phyloP scores from a whole-genome alignment of 306 rosid genomes.

The Hylodesmum podocarpum region DNA sequence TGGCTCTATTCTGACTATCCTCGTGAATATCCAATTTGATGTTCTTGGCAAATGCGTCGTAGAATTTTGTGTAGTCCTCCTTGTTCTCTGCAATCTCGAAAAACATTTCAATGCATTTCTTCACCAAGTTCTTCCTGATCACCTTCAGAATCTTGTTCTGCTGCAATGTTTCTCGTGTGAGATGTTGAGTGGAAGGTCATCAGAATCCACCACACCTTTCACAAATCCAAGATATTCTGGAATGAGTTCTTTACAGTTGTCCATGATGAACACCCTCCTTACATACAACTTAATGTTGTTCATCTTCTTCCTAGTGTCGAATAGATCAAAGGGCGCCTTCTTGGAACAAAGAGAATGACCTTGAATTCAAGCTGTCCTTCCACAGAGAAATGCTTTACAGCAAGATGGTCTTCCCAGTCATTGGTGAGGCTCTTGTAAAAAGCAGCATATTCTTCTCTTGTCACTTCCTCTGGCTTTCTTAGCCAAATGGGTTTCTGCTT shows the following conservation, averaged over 20 bases:
- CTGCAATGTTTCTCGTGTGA: constrained; percentile 59
- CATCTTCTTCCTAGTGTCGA: constrained; percentile 58
- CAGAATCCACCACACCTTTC: constrained; percentile 67
- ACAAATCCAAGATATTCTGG: constrained; percentile 63
- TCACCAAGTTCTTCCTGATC: constrained; percentile 60
- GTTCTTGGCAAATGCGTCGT: constrained; percentile 62
- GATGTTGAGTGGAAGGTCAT: constrained; percentile 62
- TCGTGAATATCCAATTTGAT: constrained; percentile 63
- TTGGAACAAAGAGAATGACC: constrained; percentile 56
- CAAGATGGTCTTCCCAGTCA: constrained; percentile 70
- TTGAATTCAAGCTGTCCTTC: constrained; percentile 68
- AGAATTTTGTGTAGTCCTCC: constrained; percentile 55
- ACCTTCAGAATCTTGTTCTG: constrained; percentile 67
- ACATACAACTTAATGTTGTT: constrained; percentile 66
- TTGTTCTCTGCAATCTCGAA: constrained; percentile 62
- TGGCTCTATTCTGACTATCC: constrained; percentile 60
- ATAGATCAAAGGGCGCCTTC: constrained; percentile 65
- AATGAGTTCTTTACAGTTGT: constrained; percentile 63
- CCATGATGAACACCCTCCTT: constrained; percentile 68
- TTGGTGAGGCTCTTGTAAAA: constrained; percentile 71
- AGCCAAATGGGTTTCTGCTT: constrained; percentile 70
- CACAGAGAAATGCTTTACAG: constrained; percentile 60
- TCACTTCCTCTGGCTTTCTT: constrained; percentile 59
- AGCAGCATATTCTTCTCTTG: constrained; percentile 56
- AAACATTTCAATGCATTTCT: constrained; percentile 68